Percentiles rank a stretch among this genome's conserved stretches.
Conservation (phyloP, 2,329 filamentous ascomycete genomes). For the Botrytis sinoallii region DNA sequence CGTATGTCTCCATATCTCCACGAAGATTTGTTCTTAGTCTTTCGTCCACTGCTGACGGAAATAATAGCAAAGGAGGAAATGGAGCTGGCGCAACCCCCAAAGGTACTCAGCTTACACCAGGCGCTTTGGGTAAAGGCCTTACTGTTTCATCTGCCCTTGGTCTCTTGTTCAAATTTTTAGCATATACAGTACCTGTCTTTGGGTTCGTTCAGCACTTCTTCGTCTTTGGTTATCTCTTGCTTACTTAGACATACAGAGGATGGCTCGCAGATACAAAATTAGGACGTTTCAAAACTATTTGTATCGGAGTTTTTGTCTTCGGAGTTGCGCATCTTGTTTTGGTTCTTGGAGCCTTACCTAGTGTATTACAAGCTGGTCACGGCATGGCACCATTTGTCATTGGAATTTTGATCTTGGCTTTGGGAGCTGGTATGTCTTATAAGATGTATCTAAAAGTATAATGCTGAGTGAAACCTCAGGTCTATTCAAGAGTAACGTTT, state of each 20-base stretch:
- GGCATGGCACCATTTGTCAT: conserved; percentile 49
- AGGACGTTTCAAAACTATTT: conserved; percentile 64
- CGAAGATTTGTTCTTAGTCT: neutral
- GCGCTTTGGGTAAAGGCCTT: conserved; percentile 58
- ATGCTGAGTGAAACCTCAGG: conserved; percentile 45
- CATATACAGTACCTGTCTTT: conserved; percentile 42
- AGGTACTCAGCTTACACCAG: conserved; percentile 41
- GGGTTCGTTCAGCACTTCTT: conserved; percentile 16
- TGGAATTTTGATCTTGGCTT: conserved; percentile 30
- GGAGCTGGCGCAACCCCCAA: conserved; percentile 41
- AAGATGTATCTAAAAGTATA: conserved; percentile 43
- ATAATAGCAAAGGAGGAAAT: conserved; percentile 38
- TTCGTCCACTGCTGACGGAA: neutral
- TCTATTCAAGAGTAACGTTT: conserved; percentile 70
- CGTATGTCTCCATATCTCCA: conserved; percentile 31
- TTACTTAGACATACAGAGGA: conserved; percentile 37
- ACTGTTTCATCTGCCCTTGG: conserved; percentile 51
- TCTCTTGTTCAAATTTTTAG: conserved; percentile 51
- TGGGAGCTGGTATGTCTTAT: conserved; percentile 39
- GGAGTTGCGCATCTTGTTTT: conserved; percentile 61
- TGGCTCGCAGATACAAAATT: conserved; percentile 61
- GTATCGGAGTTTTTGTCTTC: conserved; percentile 46
- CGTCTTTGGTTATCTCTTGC: conserved; percentile 40
- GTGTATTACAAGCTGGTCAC: conserved; percentile 49
- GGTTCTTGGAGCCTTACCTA: conserved; percentile 34